Evolutionary conservation across 331 rosid species (phyloP), one percentile per base, ranked within the genome.

Genomic region (Malus hybrid): DNA sequence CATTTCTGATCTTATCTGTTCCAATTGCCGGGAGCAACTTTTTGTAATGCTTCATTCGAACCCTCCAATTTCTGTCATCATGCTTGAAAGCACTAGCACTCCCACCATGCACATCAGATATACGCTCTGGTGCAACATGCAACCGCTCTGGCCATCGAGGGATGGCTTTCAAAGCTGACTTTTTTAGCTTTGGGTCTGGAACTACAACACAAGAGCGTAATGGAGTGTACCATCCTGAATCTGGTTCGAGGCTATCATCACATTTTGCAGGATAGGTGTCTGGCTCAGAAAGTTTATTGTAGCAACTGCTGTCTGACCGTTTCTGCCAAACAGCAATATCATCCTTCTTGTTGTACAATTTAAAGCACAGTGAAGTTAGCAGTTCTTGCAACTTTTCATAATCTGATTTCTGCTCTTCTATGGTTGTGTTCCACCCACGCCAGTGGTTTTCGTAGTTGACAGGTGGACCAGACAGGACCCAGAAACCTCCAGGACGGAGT

Each of bases 321-420:
- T 95, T 95, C 84, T 89, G 96, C 99, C 99, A 95, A 20, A 95
- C 97, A 24, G 96, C 91, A 71, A 95, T 92, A 77, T 95, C 99
- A 70, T 92, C 97, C 74, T 95, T 95, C 69, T 92, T 87, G 78
- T 82, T 90, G 91, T 87, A 95, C 69, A 95, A 70, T 72, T 88
- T 95, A 81, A 92, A 95, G 89, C 99, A 95, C 87, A 92, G 57
- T 61, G 97, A 84, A 39, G 93, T 83, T 19, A 95, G 93, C 68
- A 95, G 84, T 6, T 85, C 84, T 78, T 89, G 93, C 73, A 95
- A 79, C 79, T 88, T 95, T 13, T 95, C 80, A 33, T 90, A 95
- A 80, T 95, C 97, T 13, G 93, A 72, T 86, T 71, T 89, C 72
- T 95, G 99, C 73, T 90, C 99, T 82, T 89, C 93, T 19, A 88